Evolutionary conservation across 1,139 yeast genomes (phyloP), one percentile per base, ranked within the genome.

Genomic region (Blastobotrys raffinosifermentans): DNA sequence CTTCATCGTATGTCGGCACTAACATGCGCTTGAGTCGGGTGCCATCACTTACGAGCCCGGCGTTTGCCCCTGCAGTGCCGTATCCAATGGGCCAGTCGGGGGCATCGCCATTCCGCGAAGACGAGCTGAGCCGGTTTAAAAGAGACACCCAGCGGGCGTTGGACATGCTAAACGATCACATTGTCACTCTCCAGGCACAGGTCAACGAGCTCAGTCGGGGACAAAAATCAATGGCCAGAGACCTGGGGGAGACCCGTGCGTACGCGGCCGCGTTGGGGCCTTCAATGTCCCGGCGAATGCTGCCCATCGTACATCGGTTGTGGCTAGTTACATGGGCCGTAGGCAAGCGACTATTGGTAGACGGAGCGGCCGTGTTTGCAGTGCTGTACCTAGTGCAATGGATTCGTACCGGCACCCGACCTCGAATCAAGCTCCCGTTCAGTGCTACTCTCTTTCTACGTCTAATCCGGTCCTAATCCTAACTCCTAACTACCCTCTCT

Each of bases 121-220:
- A 38, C 33, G 51, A 47, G 29, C 10, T 46, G 41, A 32, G 49
- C 31, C 46, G 53, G 41, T 49, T 61, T 61, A 48, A 54, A 40
- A 45, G 53, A 29, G 57, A 54, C 30, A 54, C 55, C 11, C 45
- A 54, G 1, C 48, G 56, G 51, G 56, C 57, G n/a, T 40, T 56
- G 23, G 61, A 55, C 29, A 49, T 58, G 3, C 51, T 56, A 9
- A 49, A 47, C 29, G 61, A 56, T 26, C 58, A 56, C 36, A 53
- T 56, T 32, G 41, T 43, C 19, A 16, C 32, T 19, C 32, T 40
- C 14, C 37, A 38, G 10, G 26, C 32, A 29, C 40, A 38, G 19
- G 31, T 40, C 19, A 15, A 32, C 19, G 44, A 40, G 32, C 37
- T 40, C 21, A 25, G 11, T n/a, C 5, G 7, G 13, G 11, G 11